Conservation (phyloP, 1,139 yeast genomes). For the Protomyces inundatus region DNA sequence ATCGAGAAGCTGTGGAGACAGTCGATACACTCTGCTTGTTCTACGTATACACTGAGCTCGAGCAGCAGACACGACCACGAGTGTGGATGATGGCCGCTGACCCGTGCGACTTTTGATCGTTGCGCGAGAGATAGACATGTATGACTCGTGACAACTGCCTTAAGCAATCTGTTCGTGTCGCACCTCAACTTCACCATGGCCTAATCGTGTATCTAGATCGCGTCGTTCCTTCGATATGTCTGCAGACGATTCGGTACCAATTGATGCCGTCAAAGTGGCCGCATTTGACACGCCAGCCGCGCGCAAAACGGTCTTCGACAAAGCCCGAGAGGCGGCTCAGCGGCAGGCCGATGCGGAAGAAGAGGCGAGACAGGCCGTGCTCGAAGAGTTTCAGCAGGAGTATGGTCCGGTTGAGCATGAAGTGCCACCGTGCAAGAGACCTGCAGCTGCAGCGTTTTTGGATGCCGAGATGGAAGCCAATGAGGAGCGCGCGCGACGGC, state of each 20-base stretch:
- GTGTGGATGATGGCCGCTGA: too few species aligned
- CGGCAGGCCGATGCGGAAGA: conserved; percentile 29
- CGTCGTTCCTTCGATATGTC: not conserved
- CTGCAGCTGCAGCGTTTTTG: conserved; percentile 15
- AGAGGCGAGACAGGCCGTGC: conserved; percentile 21
- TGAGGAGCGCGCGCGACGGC: conserved; percentile 24
- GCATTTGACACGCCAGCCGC: conserved; percentile 21
- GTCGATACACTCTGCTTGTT: too few species aligned
- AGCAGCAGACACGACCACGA: too few species aligned
- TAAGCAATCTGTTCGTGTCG: too few species aligned
- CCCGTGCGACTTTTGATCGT: too few species aligned
- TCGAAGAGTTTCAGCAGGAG: conserved; percentile 29
- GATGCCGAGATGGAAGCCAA: conserved; percentile 24
- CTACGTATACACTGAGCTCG: too few species aligned
- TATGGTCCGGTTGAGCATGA: conserved; percentile 9
- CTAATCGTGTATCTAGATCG: not conserved
- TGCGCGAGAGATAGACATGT: too few species aligned
- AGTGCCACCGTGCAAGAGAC: not conserved
- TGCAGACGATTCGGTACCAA: too few species aligned
- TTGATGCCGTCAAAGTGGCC: conserved; percentile 3
- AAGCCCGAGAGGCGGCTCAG: conserved; percentile 30
- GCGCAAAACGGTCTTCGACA: conserved; percentile 29
- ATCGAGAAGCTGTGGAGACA: too few species aligned
- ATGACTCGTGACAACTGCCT: too few species aligned
- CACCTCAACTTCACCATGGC: not conserved